phyloP scores from a whole-genome alignment of 2,329 filamentous ascomycete species.

The Botrytis porri region DNA sequence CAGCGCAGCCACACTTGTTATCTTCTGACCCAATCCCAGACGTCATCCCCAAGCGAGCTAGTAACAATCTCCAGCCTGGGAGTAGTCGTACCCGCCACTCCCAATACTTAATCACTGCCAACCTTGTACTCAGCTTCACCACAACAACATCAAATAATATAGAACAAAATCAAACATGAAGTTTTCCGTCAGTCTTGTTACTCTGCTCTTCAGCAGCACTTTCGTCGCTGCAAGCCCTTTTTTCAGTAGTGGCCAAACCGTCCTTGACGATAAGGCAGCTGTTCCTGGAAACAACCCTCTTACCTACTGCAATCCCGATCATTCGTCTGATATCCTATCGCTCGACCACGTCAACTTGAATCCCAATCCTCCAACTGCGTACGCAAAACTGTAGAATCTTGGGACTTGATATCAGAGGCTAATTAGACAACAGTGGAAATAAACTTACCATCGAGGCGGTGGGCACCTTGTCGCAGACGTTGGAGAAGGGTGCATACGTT shows the following conservation, averaged over 20 bases:
- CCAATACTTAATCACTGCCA: conserved; percentile 11
- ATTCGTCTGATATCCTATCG: conserved; percentile 65
- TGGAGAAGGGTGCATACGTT: conserved; percentile 78
- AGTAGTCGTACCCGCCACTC: conserved; percentile 19
- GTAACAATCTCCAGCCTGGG: neutral
- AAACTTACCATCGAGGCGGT: conserved; percentile 74
- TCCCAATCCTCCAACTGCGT: conserved; percentile 88
- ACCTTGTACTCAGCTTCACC: conserved; percentile 18
- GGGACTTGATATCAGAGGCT: conserved; percentile 25
- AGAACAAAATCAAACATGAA: conserved; percentile 33
- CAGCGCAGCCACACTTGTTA: neutral
- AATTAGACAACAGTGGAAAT: conserved; percentile 58
- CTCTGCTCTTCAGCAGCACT: conserved; percentile 34
- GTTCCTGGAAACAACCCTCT: conserved; percentile 75
- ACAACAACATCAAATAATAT: conserved; percentile 16
- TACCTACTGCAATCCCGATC: conserved; percentile 67
- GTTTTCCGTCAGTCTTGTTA: conserved; percentile 31
- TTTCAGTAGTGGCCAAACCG: conserved; percentile 48
- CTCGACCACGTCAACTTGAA: conserved; percentile 77
- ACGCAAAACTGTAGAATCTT: conserved; percentile 42
- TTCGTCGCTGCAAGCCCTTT: conserved; percentile 43
- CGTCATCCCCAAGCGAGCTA: conserved; percentile 17
- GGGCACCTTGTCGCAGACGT: conserved; percentile 68
- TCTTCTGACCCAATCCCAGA: conserved; percentile 16
- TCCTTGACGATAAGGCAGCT: conserved; percentile 44